Evolutionary conservation across 257 asterid species (phyloP).

Genomic region (Misopates orontium): DNA sequence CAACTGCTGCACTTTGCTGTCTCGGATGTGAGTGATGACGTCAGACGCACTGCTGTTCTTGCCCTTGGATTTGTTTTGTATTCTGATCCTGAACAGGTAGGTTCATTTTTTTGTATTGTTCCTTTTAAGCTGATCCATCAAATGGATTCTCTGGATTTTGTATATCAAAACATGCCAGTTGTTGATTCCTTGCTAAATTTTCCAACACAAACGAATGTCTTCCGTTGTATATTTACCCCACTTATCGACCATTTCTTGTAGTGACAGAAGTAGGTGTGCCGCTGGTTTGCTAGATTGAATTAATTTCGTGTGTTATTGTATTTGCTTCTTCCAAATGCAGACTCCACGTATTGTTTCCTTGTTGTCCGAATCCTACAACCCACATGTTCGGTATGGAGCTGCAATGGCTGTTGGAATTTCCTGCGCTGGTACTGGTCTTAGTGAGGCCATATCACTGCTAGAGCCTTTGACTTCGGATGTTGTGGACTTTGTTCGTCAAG

Average conservation of each 20-base stretch:
- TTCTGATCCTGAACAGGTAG: constrained; percentile 90
- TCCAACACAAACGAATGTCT: too few relatives aligned
- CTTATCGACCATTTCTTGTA: neutral
- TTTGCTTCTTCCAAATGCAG: constrained; percentile 43
- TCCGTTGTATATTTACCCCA: too few relatives aligned
- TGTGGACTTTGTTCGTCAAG: constrained; percentile 98
- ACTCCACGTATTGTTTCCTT: constrained; percentile 90
- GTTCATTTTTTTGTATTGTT: constrained; percentile 12
- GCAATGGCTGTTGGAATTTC: constrained; percentile 98
- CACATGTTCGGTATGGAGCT: constrained; percentile 98
- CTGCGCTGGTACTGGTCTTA: constrained; percentile 96
- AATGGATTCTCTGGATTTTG: neutral
- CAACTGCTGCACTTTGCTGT: constrained; percentile 97
- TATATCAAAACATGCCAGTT: neutral
- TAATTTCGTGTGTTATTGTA: constrained; percentile 7
- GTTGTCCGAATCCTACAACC: constrained; percentile 94
- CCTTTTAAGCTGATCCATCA: constrained; percentile 1
- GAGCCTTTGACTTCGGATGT: constrained; percentile 97
- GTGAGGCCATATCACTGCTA: constrained; percentile 93
- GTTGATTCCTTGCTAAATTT: too few relatives aligned
- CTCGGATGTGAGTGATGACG: constrained; percentile 96
- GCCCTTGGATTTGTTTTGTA: constrained; percentile 95
- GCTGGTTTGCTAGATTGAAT: too few relatives aligned
- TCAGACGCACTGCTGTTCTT: constrained; percentile 93
- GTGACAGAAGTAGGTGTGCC: neutral